Evolutionary conservation across 495 filamentous ascomycete genomes (phyloP), one percentile per base, ranked within the genome.

Genomic region (Delitschia confertaspora): DNA sequence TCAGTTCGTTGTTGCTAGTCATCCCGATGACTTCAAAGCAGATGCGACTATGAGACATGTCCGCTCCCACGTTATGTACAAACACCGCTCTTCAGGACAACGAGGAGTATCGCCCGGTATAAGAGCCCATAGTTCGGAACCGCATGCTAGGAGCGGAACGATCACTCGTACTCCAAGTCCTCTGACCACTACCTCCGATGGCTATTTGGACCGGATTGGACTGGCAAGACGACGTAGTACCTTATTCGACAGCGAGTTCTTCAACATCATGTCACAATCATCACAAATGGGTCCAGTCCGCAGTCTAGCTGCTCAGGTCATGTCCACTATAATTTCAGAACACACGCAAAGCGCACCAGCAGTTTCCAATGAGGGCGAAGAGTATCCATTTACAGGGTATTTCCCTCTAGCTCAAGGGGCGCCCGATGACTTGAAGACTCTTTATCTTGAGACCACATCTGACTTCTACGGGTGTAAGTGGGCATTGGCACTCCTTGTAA

Each of bases 51-150:
- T 54, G 51, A 39, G 51, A 19, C 40, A 54, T 22, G 18, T 54
- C 33, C 51, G 51, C 6, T 54, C 51, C 13, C 51, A 54, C 31
- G 51, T 54, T 18, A 54, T 54, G 51, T 54, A 54, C 51, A 49
- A 54, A 25, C 51, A 54, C 34, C 51, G 51, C 37, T 39, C 40
- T 32, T n/a, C n/a, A n/a, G 51, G 48, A 3, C 50, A 47, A 26
- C 31, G 33, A 20, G 38, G 31, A 26, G 30, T 10, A n/a, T 46
- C 50, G 14, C 31, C 44, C 11, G 8, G 31, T 16, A 33, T 33
- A 10, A 42, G 44, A 22, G 33, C 35, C 19, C 31, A 43, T 20
- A 44, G 45, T 19, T 32, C 33, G 13, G 45, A 49, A 24, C 18
- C 17, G 11, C 32, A 26, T 11, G 31, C 16, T 3, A 30, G 19